Base-by-base conservation (phyloP, 805 yeast species). In the Yamadazyma olivae region DNA sequence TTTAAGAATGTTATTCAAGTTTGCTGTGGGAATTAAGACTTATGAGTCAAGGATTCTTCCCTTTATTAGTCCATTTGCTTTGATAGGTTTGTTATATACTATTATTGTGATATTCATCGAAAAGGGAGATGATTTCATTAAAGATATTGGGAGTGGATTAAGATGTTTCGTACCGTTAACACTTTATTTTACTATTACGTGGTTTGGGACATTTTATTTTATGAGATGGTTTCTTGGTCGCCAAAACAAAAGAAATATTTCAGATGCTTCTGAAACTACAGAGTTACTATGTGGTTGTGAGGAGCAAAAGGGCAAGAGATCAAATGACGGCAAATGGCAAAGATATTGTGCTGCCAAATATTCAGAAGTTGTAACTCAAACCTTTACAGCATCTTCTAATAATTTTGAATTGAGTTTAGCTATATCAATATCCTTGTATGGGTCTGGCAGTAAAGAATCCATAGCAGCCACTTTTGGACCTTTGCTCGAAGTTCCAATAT, bases 401-500 rank as follows among this genome's bases (percentile, higher is more conserved):
- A 77, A 77, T 49, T 77, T 77, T 45, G 81, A 77, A 49, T 57
- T 76, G 28, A 71, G 78, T 38, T 54, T 77, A 24, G 79, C 82
- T 3, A 68, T 77, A 14, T 74, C 79, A 1, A 67, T 72, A 5
- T 64, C 79, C 0, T 44, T 74, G 9, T 77, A 73, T 53, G 82
- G 82, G 0, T 54, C 64, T 18, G 73, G 71, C 1, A 67, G 77
- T 38, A 64, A 71, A 34, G 70, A 75, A 47, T 70, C 80, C 1
- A 63, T 77, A 27, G 82, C 83, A 4, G 74, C 81, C 2, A 75
- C 81, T 0, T 72, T 76, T 49, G 82, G 81, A 2, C 81, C 81
- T 1, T 56, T 77, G 24, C 48, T 77, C n/a, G 83, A 77, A 45
- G 77, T 77, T 7, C 82, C 82, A 4, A 65, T 77, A 6, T 56